Evolutionary conservation across 2,329 filamentous ascomycete genomes (phyloP).

Genomic region (Neodidymelliopsis sp.): DNA sequence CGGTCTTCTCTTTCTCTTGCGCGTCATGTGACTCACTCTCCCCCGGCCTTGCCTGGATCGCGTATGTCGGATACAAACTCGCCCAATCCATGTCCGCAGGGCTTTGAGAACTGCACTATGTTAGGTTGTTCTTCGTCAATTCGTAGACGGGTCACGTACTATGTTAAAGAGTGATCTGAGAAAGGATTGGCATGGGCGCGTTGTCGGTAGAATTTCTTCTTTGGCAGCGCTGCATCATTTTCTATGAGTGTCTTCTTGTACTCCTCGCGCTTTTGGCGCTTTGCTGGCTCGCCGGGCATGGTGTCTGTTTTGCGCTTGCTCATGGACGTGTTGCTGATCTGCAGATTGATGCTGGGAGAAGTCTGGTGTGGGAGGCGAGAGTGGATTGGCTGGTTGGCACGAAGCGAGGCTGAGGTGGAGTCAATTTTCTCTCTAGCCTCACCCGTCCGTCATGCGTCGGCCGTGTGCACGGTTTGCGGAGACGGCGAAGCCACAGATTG

Average conservation of each 20-base stretch:
- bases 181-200: conserved; percentile 98
- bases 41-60: conserved; percentile 15
- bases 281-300: conserved; percentile 48
- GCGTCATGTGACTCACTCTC: conserved; percentile 38
- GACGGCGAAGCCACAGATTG: background rate
- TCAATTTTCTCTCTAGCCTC: conserved; percentile 45
- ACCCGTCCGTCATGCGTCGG: background rate
- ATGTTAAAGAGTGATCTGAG: conserved; percentile 87
- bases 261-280: conserved; percentile 57
- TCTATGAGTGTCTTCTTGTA: conserved; percentile 50
- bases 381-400: conserved; percentile 28
- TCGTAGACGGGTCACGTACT: conserved; percentile 64
- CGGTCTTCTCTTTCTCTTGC: conserved; percentile 31
- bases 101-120: conserved; percentile 69
- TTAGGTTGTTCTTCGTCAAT: conserved; percentile 20
- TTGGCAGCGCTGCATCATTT: conserved; percentile 71
- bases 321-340: conserved; percentile 16
- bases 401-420: conserved; percentile 34
- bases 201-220: conserved; percentile 96
- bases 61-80: conserved; percentile 78
- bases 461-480: no score
- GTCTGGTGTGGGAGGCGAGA: conserved; percentile 21
- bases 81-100: conserved; percentile 94
- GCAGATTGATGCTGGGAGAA: conserved; percentile 16
- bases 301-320: conserved; percentile 21